These are phyloP conservation scores for Cicer chorassanicum DNA, from an alignment of 306 rosid genomes.

Conservation along the genomic window DNA sequence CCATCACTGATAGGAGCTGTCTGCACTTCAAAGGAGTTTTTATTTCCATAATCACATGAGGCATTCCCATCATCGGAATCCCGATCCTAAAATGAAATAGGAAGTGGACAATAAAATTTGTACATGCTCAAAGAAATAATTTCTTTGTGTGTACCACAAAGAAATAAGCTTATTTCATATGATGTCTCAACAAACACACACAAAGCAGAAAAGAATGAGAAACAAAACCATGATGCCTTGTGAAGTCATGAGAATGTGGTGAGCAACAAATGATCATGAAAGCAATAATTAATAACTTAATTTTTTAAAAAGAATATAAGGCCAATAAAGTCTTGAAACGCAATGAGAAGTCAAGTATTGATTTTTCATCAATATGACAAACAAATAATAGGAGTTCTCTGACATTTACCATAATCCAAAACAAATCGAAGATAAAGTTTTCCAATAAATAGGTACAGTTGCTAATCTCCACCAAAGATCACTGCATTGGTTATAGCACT, in stretches of 20 bases:
- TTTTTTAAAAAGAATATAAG: constrained; percentile 22
- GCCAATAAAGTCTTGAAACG: constrained; percentile 31
- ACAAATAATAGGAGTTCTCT: constrained; percentile 23
- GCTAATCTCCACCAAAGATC: constrained; percentile 14
- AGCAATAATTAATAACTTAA: neutral
- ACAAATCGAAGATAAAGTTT: neutral
- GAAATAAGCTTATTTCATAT: constrained; percentile 24
- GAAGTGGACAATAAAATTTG: constrained; percentile 34
- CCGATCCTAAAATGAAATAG: constrained; percentile 50
- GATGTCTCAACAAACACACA: constrained; percentile 3
- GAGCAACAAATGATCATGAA: constrained; percentile 15
- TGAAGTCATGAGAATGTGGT: neutral
- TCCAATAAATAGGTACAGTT: constrained; percentile 1
- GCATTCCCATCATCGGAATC: constrained; percentile 46
- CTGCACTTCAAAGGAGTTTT: constrained; percentile 72
- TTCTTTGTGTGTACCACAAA: constrained; percentile 13
- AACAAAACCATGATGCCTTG: constrained; percentile 4
- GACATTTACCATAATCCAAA: constrained; percentile 22
- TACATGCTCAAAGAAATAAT: too few relatives aligned
- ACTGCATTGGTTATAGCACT: constrained; percentile 21
- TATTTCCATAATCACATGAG: constrained; percentile 39
- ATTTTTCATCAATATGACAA: constrained; percentile 5
- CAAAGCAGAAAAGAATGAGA: constrained; percentile 14
- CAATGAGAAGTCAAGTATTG: neutral
- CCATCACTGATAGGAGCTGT: constrained; percentile 80